Percentiles rank a stretch among this genome's conserved stretches.
Conservation (phyloP, 2,329 filamentous ascomycete species). For the Alternaria infectoria region DNA sequence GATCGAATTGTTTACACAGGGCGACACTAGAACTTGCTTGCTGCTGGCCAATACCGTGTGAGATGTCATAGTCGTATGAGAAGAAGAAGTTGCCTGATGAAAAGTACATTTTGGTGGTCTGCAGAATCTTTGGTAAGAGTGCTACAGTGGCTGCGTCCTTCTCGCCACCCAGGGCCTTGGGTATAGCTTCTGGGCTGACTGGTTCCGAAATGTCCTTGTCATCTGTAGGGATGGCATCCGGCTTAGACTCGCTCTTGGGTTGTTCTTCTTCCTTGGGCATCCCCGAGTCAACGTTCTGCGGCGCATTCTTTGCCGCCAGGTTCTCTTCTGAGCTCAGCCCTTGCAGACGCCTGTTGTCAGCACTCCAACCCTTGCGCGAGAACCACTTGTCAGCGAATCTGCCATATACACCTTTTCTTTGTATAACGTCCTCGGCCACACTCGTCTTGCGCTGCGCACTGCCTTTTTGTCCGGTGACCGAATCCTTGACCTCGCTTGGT, state of each 20-base stretch:
- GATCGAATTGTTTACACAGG: constrained; percentile 75
- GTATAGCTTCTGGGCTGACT: constrained; percentile 43
- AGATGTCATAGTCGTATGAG: constrained; percentile 93
- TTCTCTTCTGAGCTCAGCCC: constrained; percentile 67
- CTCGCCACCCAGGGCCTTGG: constrained; percentile 40
- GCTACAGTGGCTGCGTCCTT: constrained; percentile 42
- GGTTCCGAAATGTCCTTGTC: constrained; percentile 25
- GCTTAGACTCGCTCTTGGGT: constrained; percentile 20
- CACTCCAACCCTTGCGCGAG: constrained; percentile 79
- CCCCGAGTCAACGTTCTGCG: constrained; percentile 41
- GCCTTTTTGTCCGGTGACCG: constrained; percentile 35
- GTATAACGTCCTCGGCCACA: constrained; percentile 88
- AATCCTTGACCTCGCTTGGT: constrained; percentile 41
- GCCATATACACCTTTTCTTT: constrained; percentile 81
- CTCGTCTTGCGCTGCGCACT: constrained; percentile 52
- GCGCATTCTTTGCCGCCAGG: constrained; percentile 44
- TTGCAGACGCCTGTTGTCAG: constrained; percentile 71
- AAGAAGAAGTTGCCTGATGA: constrained; percentile 88
- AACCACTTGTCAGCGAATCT: constrained; percentile 93
- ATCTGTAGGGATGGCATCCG: constrained; percentile 28
- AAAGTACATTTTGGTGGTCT: constrained; percentile 84
- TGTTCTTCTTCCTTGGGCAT: constrained; percentile 32
- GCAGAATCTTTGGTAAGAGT: constrained; percentile 81
- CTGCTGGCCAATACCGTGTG: constrained; percentile 63
- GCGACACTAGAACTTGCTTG: constrained; percentile 59